Percentiles rank a stretch among this genome's conserved stretches.
Conservation (phyloP, 805 yeast species). For the Candida maesae region DNA sequence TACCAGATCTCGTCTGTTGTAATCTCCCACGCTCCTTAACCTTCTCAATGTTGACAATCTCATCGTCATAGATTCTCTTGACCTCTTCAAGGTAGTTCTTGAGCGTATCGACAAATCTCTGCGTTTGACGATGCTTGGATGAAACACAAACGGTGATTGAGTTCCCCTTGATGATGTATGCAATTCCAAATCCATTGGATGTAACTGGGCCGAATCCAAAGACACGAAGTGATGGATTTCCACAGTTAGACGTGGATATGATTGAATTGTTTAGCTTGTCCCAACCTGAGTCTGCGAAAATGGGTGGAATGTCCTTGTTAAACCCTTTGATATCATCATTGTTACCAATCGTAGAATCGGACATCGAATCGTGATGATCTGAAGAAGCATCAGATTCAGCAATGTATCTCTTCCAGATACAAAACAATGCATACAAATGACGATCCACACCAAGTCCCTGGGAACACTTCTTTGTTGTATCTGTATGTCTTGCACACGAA, state of each 20-base stretch:
- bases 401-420: slow-evolving; percentile 75
- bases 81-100: slow-evolving; percentile 58
- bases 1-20: slow-evolving; percentile 29
- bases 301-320: slow-evolving; percentile 52
- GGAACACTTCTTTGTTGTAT: slow-evolving; percentile 64
- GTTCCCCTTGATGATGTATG: slow-evolving; percentile 80
- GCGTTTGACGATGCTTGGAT: slow-evolving; percentile 85
- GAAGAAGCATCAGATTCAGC: slow-evolving; percentile 22
- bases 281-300: slow-evolving; percentile 89
- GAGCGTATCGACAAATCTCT: slow-evolving; percentile 68
- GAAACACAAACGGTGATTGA: slow-evolving; percentile 77
- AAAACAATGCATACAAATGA: slow-evolving; percentile 81
- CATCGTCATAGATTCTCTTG: slow-evolving; percentile 43
- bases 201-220: slow-evolving; percentile 93
- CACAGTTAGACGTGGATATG: slow-evolving; percentile 84
- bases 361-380: slow-evolving; percentile 27
- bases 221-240: slow-evolving; percentile 79
- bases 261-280: slow-evolving; percentile 75
- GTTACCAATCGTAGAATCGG: slow-evolving; percentile 24
- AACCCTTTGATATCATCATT: slow-evolving; percentile 8
- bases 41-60: slow-evolving; percentile 14
- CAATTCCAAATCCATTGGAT: slow-evolving; percentile 90
- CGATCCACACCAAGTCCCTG: slow-evolving; percentile 89
- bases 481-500: slow-evolving; percentile 71
- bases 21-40: slow-evolving; percentile 27